Base-by-base conservation (phyloP, 2,329 filamentous ascomycete species). In the Botrytis aclada region DNA sequence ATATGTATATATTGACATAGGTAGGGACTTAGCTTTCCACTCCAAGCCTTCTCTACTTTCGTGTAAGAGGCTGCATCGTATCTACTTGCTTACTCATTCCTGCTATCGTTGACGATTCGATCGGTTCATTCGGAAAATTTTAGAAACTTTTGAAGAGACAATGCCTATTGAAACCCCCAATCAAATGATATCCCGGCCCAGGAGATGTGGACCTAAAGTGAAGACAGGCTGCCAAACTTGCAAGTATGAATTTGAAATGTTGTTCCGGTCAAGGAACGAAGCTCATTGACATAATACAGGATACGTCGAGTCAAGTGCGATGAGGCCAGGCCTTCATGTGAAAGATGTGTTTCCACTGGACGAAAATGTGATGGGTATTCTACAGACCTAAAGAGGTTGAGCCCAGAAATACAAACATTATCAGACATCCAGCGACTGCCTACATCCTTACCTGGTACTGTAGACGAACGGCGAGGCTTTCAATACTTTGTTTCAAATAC, bases 401-500 rank as follows among this genome's bases (percentile, higher is more conserved):
- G 29, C 10, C 72, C 60, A 6, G 72, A 60, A n/a, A 25, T 41
- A 22, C 63, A 70, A 29, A 70, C 47, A 43, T 14, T 32, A 18
- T 62, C 56, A 8, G 66, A 76, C 25, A 74, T 76, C 16, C 74
- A 77, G 25, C 76, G 74, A 69, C n/a, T 77, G 32, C 66, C 70
- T 51, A 76, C 69, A 69, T 73, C 73, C 20, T 62, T 78, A 6
- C 77, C 77, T 41, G 78, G 78, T 25, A 78, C 43, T 56, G 41
- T 74, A 8, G 67, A 77, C 43, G 79, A 80, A 71, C 76, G 77
- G 56, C 74, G 76, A 25, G 76, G 76, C 4, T 80, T 80, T 71
- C 71, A 77, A 60, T 79, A 76, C 58, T 80, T 80, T 41, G 72
- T 77, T 25, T 75, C 61, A 4, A 70, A 77, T 32, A 80, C 79